Evolutionary conservation across 495 filamentous ascomycete genomes (phyloP).

Genomic region (Aspergillus heteromorphus): DNA sequence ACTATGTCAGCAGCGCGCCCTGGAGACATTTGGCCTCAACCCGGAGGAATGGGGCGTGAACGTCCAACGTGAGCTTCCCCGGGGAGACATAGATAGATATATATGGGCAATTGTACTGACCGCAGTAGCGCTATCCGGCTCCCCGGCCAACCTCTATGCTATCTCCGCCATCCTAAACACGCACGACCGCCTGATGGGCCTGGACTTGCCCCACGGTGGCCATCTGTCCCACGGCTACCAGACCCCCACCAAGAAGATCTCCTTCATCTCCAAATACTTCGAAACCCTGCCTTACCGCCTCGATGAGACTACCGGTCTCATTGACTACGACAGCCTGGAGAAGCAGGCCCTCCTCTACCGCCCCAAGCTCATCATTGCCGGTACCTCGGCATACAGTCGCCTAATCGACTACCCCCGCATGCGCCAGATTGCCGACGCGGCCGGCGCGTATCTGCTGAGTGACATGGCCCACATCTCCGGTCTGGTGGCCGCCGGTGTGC

Average conservation of each 20-base stretch:
- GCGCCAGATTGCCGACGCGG: conserved; percentile 78
- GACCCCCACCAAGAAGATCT: conserved; percentile 97
- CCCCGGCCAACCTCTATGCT: conserved; percentile 91
- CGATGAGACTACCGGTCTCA: conserved; percentile 82
- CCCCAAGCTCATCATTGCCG: conserved; percentile 92
- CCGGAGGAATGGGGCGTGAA: conserved; percentile 95
- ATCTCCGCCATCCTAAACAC: conserved; percentile 88
- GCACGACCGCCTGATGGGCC: conserved; percentile 94
- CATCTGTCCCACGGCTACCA: conserved; percentile 98
- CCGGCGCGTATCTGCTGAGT: conserved; percentile 85
- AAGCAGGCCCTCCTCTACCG: conserved; percentile 81
- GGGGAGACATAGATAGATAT: background rate
- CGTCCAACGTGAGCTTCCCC: conserved; percentile 69
- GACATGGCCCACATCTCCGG: conserved; percentile 99
- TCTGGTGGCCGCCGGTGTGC: conserved; percentile 82
- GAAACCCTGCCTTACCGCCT: conserved; percentile 94
- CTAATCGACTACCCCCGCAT: conserved; percentile 89
- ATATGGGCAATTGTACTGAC: background rate
- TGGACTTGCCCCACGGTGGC: conserved; percentile 93
- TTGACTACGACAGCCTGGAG: conserved; percentile 88
- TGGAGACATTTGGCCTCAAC: conserved; percentile 79
- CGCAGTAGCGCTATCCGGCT: conserved; percentile 76
- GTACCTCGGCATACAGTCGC: conserved; percentile 90
- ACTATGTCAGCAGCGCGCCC: conserved; percentile 81
- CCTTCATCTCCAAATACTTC: conserved; percentile 96